Evolutionary conservation across 1,139 yeast genomes (phyloP), one percentile per base, ranked within the genome.

Genomic region (Ashbya aceris): DNA sequence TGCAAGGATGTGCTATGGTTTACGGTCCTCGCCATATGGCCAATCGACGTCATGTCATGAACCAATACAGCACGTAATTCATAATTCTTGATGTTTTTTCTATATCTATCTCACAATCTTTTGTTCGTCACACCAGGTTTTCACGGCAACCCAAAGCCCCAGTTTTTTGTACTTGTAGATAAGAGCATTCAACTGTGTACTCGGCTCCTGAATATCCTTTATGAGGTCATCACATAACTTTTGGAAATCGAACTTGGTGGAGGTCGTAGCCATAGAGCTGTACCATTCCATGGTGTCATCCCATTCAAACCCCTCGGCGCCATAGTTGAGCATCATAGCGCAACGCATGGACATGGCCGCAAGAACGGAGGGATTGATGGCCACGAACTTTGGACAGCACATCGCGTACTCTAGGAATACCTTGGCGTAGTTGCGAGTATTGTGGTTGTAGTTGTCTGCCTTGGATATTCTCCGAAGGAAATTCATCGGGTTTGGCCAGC

Each of bases 401-500:
- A 82, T 71, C 13, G 89, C 74, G 39, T 85, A 78, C 62, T 91
- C 98, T 51, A 91, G 67, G 45, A 91, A 66, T 62, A 85, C 87
- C 63, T 91, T 91, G 33, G 95, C 96, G 51, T 86, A 72, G 7
- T 95, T 85, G 61, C 97, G 77, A 35, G 91, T 79, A 60, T 81
- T 85, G 44, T 83, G 83, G 62, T 89, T 95, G 62, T 87, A 89
- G 58, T 83, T 86, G 64, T 91, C 97, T 38, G 96, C 96, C 61
- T 86, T 87, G 38, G 96, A 85, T 42, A 87, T 83, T 60, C 97
- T 74, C 59, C 97, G 76, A 55, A 91, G 68, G 58, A 89, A 91
- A 65, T 87, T 87, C 83, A 91, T 81, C 41, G 97, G 97, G 60
- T 84, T 87, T 33, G 97, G 96, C 62, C 83, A 86, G 51, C 86